Base-by-base conservation (phyloP, 495 filamentous ascomycete species). In the Beverwykella pulmonaria region DNA sequence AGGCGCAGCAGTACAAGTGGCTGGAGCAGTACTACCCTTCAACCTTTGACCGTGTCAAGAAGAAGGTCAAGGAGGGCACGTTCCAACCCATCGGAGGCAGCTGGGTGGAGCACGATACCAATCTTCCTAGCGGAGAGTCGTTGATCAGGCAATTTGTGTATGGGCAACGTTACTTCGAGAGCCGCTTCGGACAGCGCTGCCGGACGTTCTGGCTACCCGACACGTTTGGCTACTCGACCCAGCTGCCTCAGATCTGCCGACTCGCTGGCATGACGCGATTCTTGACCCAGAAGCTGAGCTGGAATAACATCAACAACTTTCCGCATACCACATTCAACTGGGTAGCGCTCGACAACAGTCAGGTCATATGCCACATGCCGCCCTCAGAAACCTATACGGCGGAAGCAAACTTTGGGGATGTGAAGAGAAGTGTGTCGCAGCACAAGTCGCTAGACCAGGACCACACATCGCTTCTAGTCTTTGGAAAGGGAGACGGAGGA, bases 271-370 rank as follows among this genome's bases (percentile, higher is more conserved):
- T 98, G 94, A 89, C 82, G 58, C 85, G 94, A 30, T 98, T 98
- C 80, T 90, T 98, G 68, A 98, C 94, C 1, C 94, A 98, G 77
- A 98, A 98, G 78, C 83, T 98, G 39, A 90, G 87, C 75, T 91
- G 88, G 88, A 98, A 98, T 77, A 98, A 98, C 76, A 97, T 98
- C 81, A 98, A 98, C 80, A 96, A 90, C 63, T 98, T 98, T 78
- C 94, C 94, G 1, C 94, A 98, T 70, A 97, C 93, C 1, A 98
- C 94, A 0, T 98, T 98, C 82, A 94, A 94, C 72, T 98, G 94
- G 94, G 92, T 98, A 20, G 82, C 92, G 1, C 84, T 97, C 26
- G 94, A 98, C 74, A 93, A 93, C 19, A 95, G 90, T 64, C 94
- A 98, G 72, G 94, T 98, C 47, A 83, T 98, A 55, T 97, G 93